Conservation (phyloP, 2,329 filamentous ascomycete genomes). For the Metarhizium rileyi region DNA sequence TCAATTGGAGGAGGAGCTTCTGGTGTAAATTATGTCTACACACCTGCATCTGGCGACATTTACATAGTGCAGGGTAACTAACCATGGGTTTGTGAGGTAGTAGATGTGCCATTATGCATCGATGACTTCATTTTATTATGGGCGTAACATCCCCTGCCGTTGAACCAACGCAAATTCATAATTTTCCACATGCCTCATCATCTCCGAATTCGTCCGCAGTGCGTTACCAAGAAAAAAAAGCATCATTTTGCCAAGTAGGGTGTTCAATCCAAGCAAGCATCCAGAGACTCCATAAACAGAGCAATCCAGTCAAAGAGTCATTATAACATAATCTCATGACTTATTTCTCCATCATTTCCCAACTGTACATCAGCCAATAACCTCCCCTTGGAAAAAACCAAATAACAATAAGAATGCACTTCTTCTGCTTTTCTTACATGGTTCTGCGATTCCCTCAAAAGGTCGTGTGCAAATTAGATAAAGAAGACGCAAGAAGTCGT, state of each 20-base stretch:
- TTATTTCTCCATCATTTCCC: not conserved
- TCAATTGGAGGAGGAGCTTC: slow-evolving; percentile 19
- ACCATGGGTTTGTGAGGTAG: not conserved
- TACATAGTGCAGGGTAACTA: not conserved
- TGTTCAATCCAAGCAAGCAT: not conserved
- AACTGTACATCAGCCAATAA: not conserved
- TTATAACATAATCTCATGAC: not conserved
- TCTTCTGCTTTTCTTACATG: not conserved
- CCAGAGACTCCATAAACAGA: not conserved
- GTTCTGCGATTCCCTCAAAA: not conserved
- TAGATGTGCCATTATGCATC: not conserved
- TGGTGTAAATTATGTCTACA: slow-evolving; percentile 13
- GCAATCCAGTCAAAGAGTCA: not conserved
- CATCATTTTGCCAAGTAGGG: not conserved
- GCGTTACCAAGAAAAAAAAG: not conserved
- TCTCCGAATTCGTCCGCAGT: not conserved
- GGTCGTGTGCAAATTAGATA: not conserved
- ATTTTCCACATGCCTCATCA: not conserved
- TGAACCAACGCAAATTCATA: not conserved
- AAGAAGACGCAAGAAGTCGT: not conserved
- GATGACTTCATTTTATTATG: not conserved
- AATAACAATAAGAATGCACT: not conserved
- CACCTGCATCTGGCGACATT: not conserved
- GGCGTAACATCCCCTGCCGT: not conserved
- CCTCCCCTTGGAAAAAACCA: not conserved